phyloP scores from a whole-genome alignment of 768 basidiomycete species.

The Psilocybe azurescens region DNA sequence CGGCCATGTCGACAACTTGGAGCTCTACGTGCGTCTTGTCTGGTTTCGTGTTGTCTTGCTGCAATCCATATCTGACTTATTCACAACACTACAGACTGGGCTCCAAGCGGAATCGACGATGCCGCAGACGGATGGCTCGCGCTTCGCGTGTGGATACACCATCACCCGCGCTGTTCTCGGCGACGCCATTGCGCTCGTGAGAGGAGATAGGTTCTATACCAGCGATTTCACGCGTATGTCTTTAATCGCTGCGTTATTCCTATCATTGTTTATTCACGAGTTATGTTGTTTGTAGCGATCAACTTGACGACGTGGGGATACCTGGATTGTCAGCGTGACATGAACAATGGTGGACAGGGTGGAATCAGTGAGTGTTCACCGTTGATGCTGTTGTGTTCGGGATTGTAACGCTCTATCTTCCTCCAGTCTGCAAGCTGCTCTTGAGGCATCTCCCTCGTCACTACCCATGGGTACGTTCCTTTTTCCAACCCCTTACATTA shows the following conservation, averaged over 20 bases:
- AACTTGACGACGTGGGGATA: constrained; percentile 14
- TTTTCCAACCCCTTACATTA: background rate
- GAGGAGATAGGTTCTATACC: constrained; percentile 14
- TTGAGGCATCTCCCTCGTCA: constrained; percentile 10
- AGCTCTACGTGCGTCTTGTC: constrained; percentile 33
- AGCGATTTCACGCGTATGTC: constrained; percentile 13
- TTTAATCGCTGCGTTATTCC: background rate
- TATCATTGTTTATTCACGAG: no score
- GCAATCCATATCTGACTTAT: background rate
- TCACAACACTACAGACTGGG: constrained; percentile 22
- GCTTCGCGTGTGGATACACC: constrained; percentile 36
- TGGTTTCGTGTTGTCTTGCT: no score
- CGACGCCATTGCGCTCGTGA: constrained; percentile 14
- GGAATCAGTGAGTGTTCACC: constrained; percentile 4
- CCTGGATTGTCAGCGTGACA: constrained; percentile 12
- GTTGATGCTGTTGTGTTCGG: no score
- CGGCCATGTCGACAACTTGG: constrained; percentile 38
- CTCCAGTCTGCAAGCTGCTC: constrained; percentile 8
- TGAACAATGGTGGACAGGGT: constrained; percentile 13
- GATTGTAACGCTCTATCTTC: background rate
- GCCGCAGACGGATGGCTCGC: constrained; percentile 32
- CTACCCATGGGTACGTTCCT: constrained; percentile 2
- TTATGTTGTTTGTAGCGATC: background rate
- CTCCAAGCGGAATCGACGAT: constrained; percentile 39
- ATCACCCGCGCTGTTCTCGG: constrained; percentile 17